These are phyloP conservation scores for Medicago truncatula DNA, from an alignment of 306 rosid species.

Conservation along the genomic window DNA sequence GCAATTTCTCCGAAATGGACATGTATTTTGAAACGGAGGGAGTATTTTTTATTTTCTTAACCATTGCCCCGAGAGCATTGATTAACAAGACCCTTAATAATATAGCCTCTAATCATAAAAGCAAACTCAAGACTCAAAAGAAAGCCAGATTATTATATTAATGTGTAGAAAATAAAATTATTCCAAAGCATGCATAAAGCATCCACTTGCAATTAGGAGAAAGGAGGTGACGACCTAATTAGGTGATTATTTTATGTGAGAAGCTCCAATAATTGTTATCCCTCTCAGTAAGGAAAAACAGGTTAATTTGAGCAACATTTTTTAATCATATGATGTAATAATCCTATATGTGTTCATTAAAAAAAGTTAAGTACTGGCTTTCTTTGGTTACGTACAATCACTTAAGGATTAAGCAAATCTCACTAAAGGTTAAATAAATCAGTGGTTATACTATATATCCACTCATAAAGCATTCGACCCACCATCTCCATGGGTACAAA, in stretches of 20 bases:
- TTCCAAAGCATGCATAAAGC: neutral
- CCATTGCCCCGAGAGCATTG: no score
- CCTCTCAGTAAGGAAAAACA: conserved; percentile 9
- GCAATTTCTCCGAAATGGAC: no score
- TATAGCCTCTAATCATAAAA: conserved; percentile 4
- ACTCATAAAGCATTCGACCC: conserved; percentile 48
- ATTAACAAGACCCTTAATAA: no score
- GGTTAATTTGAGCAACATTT: conserved; percentile 9
- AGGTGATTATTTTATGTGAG: neutral
- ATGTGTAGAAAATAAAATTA: neutral
- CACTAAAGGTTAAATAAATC: conserved; percentile 40
- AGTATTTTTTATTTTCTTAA: no score
- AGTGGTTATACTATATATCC: conserved; percentile 44
- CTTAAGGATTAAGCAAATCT: conserved; percentile 38
- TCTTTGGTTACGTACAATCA: conserved; percentile 16
- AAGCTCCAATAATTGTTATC: conserved; percentile 33
- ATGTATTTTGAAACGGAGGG: no score
- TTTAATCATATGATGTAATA: conserved; percentile 25
- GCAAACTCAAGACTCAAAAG: neutral
- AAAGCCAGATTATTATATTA: neutral
- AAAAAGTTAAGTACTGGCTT: conserved; percentile 32
- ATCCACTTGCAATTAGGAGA: neutral
- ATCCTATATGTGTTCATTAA: neutral
- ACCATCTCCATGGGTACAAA: conserved; percentile 34
- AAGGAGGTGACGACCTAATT: neutral